Evolutionary conservation across 257 asterid genomes (phyloP).

Genomic region (Solanum stenotomum): DNA sequence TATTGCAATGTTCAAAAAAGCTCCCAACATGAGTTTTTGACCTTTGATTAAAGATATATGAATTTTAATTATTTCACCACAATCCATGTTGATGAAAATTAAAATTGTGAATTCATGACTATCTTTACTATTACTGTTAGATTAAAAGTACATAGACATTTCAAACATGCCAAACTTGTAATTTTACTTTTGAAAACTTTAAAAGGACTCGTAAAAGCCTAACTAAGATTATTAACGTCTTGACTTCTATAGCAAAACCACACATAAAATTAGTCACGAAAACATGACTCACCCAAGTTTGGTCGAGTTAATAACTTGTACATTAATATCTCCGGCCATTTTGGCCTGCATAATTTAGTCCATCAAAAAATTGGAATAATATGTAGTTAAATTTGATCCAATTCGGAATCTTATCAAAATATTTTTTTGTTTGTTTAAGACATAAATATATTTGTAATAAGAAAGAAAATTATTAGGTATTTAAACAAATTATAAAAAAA

Average conservation of each 20-base stretch:
- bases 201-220: neutral
- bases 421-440: no score
- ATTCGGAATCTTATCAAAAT: no score
- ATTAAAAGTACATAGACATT: neutral
- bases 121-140: neutral
- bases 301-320: no score
- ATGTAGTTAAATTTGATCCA: no score
- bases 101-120: neutral
- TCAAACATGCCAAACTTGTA: neutral
- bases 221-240: neutral
- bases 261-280: neutral
- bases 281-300: neutral
- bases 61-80: neutral
- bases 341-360: neutral
- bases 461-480: no score
- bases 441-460: no score
- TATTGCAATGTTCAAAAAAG: neutral
- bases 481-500: no score
- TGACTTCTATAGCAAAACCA: neutral
- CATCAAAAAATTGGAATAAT: no score
- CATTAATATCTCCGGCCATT: no score
- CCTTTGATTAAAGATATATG: neutral
- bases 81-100: neutral
- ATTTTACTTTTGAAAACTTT: neutral
- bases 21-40: neutral